A percentile compares a stretch with the other conserved stretches of the same genome.
phyloP scores from a whole-genome alignment of 257 asterid species.

The Craterostigma plantagineum region DNA sequence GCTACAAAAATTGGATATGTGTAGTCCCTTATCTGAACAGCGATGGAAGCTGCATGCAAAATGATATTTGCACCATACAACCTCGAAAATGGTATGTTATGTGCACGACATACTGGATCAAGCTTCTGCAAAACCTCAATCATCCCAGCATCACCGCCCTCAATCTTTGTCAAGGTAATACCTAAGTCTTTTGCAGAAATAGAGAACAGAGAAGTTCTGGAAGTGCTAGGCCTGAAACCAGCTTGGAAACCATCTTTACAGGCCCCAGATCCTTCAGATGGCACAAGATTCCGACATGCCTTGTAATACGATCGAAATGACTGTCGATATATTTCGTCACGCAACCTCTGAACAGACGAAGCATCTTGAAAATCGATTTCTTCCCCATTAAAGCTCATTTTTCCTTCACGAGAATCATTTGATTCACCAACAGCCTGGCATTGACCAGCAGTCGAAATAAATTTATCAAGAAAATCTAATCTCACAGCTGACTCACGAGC shows the following conservation, averaged over 20 bases:
- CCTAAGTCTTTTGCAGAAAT: conserved; percentile 77
- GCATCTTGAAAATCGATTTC: conserved; percentile 54
- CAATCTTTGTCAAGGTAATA: conserved; percentile 59
- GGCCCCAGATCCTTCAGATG: conserved; percentile 81
- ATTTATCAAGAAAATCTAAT: conserved; percentile 76
- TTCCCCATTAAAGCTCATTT: conserved; percentile 39
- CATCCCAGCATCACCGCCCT: conserved; percentile 99
- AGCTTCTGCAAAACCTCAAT: conserved; percentile 88
- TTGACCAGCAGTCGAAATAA: conserved; percentile 35
- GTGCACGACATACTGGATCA: conserved; percentile 89
- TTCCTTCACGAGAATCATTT: conserved; percentile 43
- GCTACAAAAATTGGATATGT: conserved; percentile 78
- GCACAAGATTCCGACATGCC: conserved; percentile 73
- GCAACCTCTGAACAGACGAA: conserved; percentile 49
- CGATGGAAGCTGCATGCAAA: conserved; percentile 62
- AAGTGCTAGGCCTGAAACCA: conserved; percentile 80
- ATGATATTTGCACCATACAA: conserved; percentile 80
- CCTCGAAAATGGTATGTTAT: conserved; percentile 78
- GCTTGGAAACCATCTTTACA: conserved; percentile 79
- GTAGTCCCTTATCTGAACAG: conserved; percentile 68
- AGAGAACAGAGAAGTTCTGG: conserved; percentile 65
- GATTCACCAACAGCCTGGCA: conserved; percentile 27
- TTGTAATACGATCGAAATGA: conserved; percentile 73
- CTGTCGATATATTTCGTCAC: conserved; percentile 58
- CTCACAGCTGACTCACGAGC: conserved; percentile 90